Evolutionary conservation across 352 stramenopile genomes (phyloP).

Genomic region (Pythium plurisporium): DNA sequence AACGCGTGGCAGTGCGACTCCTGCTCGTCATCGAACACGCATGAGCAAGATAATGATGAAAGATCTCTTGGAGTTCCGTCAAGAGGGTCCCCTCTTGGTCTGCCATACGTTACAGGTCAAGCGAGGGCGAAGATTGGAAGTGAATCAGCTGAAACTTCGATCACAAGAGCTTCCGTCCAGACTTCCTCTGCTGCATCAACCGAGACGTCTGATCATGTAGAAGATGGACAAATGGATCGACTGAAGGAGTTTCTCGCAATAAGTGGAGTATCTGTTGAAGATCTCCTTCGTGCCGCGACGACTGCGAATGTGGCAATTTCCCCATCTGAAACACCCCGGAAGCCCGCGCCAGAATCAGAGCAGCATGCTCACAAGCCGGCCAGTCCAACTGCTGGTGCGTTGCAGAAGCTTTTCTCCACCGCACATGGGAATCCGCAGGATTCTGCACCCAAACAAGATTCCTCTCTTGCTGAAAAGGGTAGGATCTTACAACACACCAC

Average conservation of each 20-base stretch:
- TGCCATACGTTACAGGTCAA: not conserved
- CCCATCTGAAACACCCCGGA: not conserved
- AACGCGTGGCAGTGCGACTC: conserved; percentile 65
- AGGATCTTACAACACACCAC: too few species aligned
- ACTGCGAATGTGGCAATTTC: conserved; percentile 37
- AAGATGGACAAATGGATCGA: conserved; percentile 42
- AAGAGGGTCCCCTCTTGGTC: not conserved
- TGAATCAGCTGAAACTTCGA: not conserved
- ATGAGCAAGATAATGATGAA: too few species aligned
- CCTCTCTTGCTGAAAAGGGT: too few species aligned
- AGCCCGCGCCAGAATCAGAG: not conserved
- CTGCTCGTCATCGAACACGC: conserved; percentile 23
- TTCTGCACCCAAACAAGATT: conserved; percentile 12
- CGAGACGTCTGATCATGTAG: not conserved
- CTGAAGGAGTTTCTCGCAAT: conserved; percentile 54
- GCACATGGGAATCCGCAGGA: conserved; percentile 18
- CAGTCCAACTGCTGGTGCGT: not conserved
- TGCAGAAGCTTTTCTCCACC: conserved; percentile 4
- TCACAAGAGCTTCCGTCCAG: not conserved
- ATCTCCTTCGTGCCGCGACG: conserved; percentile 61
- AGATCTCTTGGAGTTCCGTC: too few species aligned
- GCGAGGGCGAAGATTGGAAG: not conserved
- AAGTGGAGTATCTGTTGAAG: conserved; percentile 65
- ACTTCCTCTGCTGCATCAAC: not conserved
- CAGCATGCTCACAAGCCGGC: not conserved